Evolutionary conservation across 108 stramenopile genomes (phyloP).

Genomic region (Cylindrotheca fusiformis): DNA sequence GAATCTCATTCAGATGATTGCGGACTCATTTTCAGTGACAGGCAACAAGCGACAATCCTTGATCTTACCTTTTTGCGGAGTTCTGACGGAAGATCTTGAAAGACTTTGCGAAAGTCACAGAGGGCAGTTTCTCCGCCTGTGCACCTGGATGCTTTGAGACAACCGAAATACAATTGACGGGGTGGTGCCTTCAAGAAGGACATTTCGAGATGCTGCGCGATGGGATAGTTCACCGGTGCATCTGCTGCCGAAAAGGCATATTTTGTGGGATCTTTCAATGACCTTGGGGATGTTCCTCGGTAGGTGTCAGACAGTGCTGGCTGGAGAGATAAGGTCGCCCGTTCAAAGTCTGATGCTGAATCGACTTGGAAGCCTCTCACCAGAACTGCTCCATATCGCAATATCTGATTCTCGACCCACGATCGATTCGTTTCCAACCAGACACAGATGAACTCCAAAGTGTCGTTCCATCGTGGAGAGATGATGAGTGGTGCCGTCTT

Average conservation of each 20-base stretch:
- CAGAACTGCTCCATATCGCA: slow-evolving; percentile 46
- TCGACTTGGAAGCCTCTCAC: slow-evolving; percentile 40
- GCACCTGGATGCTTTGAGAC: slow-evolving; percentile 22
- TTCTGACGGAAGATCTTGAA: slow-evolving; percentile 19
- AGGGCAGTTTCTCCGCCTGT: slow-evolving; percentile 35
- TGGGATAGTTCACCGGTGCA: slow-evolving; percentile 35
- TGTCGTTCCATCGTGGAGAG: slow-evolving; percentile 15
- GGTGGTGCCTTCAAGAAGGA: slow-evolving; percentile 31
- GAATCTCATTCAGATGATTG: not conserved
- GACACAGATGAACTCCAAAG: slow-evolving; percentile 5
- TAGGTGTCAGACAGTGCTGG: slow-evolving; percentile 39
- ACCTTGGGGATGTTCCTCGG: slow-evolving; percentile 48
- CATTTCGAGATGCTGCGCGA: slow-evolving; percentile 47
- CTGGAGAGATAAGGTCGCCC: slow-evolving; percentile 14
- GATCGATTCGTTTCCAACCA: slow-evolving; percentile 22
- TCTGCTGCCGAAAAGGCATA: slow-evolving; percentile 46
- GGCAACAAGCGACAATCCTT: too few species aligned
- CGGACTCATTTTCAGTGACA: too few species aligned
- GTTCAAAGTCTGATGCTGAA: slow-evolving; percentile 25
- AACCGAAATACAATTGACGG: slow-evolving; percentile 28
- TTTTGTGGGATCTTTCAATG: slow-evolving; percentile 14
- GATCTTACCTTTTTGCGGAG: slow-evolving; percentile 38
- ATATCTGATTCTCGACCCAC: slow-evolving; percentile 38
- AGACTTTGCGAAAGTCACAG: slow-evolving; percentile 39
- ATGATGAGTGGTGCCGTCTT: slow-evolving; percentile 22